These are phyloP conservation scores for Venturia asperata DNA, from an alignment of 2,329 filamentous ascomycete species.

Conservation along the genomic window DNA sequence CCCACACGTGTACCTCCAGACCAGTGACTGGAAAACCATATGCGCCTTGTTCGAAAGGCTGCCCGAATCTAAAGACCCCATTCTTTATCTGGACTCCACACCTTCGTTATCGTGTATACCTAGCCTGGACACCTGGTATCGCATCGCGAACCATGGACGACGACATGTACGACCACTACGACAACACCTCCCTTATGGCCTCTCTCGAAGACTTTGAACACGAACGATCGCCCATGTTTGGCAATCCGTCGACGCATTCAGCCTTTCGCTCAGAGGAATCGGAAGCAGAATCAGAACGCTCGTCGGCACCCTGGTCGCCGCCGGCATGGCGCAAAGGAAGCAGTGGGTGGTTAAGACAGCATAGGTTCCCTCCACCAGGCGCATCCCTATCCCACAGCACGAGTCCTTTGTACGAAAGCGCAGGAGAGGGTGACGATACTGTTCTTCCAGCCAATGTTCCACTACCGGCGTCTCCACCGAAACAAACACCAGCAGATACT, in stretches of 20 bases:
- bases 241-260: constrained; percentile 53
- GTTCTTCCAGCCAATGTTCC: constrained; percentile 51
- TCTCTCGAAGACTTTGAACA: constrained; percentile 57
- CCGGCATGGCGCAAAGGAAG: constrained; percentile 56
- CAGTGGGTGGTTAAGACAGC: constrained; percentile 47
- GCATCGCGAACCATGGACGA: constrained; percentile 1
- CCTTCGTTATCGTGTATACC: constrained; percentile 1
- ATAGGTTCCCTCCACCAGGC: constrained; percentile 22
- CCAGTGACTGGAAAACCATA: not conserved
- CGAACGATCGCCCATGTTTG: constrained; percentile 46
- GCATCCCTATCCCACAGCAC: constrained; percentile 45
- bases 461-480: constrained; percentile 52
- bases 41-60: constrained; percentile 11
- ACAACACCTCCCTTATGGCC: constrained; percentile 51
- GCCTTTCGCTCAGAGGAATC: constrained; percentile 49
- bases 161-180: constrained; percentile 20
- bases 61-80: not conserved
- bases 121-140: constrained; percentile 3
- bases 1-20: not conserved
- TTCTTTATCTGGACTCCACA: constrained; percentile 10
- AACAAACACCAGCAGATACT: constrained; percentile 42
- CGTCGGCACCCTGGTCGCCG: constrained; percentile 54
- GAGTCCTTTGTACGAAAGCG: constrained; percentile 55
- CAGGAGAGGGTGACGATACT: constrained; percentile 43
- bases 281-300: constrained; percentile 40